A percentile compares a stretch with the other conserved stretches of the same genome.
phyloP scores from a whole-genome alignment of 352 stramenopile species.

The Elongisporangium undulatum region DNA sequence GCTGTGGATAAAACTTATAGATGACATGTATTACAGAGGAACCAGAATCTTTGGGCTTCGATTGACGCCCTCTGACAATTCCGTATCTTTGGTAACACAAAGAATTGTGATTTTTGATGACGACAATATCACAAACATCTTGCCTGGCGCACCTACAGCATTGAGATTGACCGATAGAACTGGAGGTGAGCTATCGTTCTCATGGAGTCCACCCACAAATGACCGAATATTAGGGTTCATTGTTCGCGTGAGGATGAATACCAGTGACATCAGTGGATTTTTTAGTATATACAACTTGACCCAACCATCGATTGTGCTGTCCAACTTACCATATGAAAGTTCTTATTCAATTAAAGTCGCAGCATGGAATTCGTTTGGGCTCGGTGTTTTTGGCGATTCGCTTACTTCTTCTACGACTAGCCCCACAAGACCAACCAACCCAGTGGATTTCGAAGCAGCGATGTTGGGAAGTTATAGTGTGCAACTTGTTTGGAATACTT shows the following conservation, averaged over 20 bases:
- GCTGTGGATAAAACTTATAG: conserved; percentile 36
- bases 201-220: not conserved
- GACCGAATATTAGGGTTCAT: conserved; percentile 19
- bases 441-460: conserved; percentile 8
- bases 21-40: conserved; percentile 37
- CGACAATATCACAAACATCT: conserved; percentile 23
- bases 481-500: conserved; percentile 26
- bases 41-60: conserved; percentile 35
- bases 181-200: conserved; percentile 33
- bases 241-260: conserved; percentile 19
- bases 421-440: conserved; percentile 20
- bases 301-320: conserved; percentile 26
- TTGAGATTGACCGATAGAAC: conserved; percentile 16
- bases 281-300: conserved; percentile 44
- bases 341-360: conserved; percentile 34
- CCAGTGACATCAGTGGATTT: conserved; percentile 7
- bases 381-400: conserved; percentile 23
- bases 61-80: conserved; percentile 5
- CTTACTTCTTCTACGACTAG: conserved; percentile 22
- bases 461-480: conserved; percentile 14
- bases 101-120: conserved; percentile 41
- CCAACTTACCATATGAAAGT: conserved; percentile 20
- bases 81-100: conserved; percentile 14
- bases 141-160: conserved; percentile 14
- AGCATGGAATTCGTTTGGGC: conserved; percentile 43